A percentile compares a stretch with the other conserved stretches of the same genome.
Evolutionary conservation across 2,329 filamentous ascomycete species (phyloP).

Genomic region (Cercospora canescens): DNA sequence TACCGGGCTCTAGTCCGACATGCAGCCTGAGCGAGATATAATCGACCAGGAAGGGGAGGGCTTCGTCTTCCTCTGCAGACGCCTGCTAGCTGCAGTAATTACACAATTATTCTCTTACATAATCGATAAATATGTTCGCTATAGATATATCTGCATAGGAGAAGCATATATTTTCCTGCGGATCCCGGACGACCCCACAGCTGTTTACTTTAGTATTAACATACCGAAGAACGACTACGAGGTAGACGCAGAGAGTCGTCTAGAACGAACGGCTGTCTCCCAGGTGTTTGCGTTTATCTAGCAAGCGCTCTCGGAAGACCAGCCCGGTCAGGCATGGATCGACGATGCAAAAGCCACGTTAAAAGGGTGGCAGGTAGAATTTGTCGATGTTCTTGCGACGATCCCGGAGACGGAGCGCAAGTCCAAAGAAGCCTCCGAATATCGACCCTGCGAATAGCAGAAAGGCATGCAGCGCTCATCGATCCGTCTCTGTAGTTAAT

Average conservation of each 20-base stretch:
- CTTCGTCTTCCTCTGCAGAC: slow-evolving; percentile 4
- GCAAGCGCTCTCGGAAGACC: neutral
- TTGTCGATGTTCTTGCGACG: neutral
- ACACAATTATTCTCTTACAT: slow-evolving; percentile 20
- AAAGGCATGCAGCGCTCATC: neutral
- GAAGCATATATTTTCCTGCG: slow-evolving; percentile 10
- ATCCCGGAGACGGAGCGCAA: neutral
- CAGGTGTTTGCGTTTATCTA: slow-evolving; percentile 11
- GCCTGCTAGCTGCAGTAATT: slow-evolving; percentile 12
- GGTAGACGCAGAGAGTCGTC: neutral
- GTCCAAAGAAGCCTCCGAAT: slow-evolving; percentile 1
- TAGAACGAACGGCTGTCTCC: slow-evolving; percentile 7
- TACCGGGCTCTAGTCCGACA: neutral
- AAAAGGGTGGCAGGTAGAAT: slow-evolving; percentile 4
- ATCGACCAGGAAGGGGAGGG: slow-evolving; percentile 10
- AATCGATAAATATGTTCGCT: slow-evolving; percentile 10
- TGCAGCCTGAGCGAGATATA: slow-evolving; percentile 2
- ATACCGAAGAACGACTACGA: neutral
- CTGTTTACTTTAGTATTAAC: neutral
- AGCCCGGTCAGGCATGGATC: neutral
- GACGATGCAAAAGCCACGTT: neutral
- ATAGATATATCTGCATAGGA: slow-evolving; percentile 14
- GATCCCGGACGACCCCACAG: slow-evolving; percentile 8
- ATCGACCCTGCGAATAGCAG: neutral
- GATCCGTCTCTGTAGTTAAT: neutral